Evolutionary conservation across 192 early-diverging fungal genomes (phyloP), one percentile per base, ranked within the genome.

Genomic region (Coemansia sp.): DNA sequence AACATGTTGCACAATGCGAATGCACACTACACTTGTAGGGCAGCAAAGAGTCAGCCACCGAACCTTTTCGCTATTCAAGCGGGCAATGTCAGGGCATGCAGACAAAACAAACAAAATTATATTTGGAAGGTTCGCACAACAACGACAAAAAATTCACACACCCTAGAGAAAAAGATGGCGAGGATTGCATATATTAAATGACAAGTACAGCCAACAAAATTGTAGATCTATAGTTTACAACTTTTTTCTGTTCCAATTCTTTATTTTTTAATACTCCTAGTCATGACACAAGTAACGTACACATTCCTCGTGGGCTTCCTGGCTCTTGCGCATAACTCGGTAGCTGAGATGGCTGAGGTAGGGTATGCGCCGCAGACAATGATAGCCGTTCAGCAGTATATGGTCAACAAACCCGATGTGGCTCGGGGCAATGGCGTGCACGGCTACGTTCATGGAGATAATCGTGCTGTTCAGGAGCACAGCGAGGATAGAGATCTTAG

Each of bases 331-430:
- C 31, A 31, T 6, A 57, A 16, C 31, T 35, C 54, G 5, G 16
- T 57, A 17, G 54, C 54, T 7, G 16, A 35, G 4, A 57, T 34
- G 16, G 65, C 33, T 34, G 78, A 81, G 33, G 78, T 75, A 21
- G 78, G 78, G 4, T 81, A 81, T 59, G 68, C 69, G 21, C 78
- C 75, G 21, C 73, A 81, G 48, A 46, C 56, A 6, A 27, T 66
- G 29, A 60, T 81, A 24, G 78, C 70, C 11, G 64, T 70, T 29
- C 68, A 81, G 41, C 69, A 73, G 73, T 81, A 75, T 35, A 70
- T 62, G 11, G 53, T 44, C 3, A 63, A 74, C 78, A 71, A 35
- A 51, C 42, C 34, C 29, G 54, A 45, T 1, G 45, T 19, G 24
- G 37, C 53, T 11, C 61, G 17, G 3, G 61, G 24, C 0, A 45